Conservation (phyloP, 2,329 filamentous ascomycete genomes). For the Microsporum audouinii region DNA sequence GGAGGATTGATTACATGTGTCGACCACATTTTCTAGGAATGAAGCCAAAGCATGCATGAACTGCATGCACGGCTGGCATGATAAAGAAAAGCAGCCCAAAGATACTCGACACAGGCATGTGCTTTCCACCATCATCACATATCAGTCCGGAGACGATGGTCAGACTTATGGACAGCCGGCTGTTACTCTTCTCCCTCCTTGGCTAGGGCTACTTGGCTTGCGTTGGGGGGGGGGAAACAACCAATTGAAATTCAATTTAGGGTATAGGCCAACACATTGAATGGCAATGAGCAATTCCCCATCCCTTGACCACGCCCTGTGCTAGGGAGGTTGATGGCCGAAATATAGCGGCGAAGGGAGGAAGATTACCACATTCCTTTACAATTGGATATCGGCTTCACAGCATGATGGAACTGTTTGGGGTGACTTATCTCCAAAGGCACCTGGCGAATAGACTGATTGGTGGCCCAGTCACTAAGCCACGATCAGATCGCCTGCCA, state of each 20-base stretch:
- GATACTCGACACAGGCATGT: not conserved
- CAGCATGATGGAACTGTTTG: not conserved
- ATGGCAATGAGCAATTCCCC: not conserved
- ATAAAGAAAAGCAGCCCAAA: not conserved
- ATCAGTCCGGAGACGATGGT: not conserved
- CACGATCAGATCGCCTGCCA: not conserved
- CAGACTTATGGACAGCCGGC: not conserved
- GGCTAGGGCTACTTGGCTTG: not conserved
- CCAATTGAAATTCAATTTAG: not conserved
- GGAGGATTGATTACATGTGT: not conserved
- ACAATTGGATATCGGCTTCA: not conserved
- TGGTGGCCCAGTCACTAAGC: conserved; percentile 1
- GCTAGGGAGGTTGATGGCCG: not conserved
- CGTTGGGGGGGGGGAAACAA: not conserved
- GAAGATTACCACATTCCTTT: not conserved
- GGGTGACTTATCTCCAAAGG: not conserved
- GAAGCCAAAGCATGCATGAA: not conserved
- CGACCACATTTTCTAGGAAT: not conserved
- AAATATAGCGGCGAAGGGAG: not conserved
- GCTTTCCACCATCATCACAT: not conserved
- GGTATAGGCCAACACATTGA: not conserved
- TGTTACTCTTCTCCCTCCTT: not conserved
- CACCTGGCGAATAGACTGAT: not conserved
- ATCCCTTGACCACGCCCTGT: not conserved
- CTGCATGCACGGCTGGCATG: not conserved